Percentiles rank a stretch among this genome's conserved stretches.
Evolutionary conservation across 2,329 filamentous ascomycete species (phyloP).

Genomic region (Ceratocystis alfenasii): DNA sequence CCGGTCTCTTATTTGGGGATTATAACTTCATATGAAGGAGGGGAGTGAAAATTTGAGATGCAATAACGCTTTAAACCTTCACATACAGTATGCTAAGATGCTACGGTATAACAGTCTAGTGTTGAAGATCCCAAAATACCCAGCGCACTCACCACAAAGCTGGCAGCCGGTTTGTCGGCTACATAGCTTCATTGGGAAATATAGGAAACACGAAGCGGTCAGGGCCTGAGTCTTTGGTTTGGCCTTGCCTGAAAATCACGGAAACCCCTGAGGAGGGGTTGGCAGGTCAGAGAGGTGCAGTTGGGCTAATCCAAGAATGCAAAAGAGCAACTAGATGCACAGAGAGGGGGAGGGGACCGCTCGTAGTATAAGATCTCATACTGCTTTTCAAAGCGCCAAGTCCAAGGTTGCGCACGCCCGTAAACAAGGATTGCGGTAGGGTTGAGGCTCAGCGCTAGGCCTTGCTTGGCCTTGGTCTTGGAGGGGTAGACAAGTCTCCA

Average conservation of each 20-base stretch:
- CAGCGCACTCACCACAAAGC: neutral
- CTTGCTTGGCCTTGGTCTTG: neutral
- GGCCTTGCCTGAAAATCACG: neutral
- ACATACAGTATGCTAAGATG: neutral
- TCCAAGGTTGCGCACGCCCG: conserved; percentile 9
- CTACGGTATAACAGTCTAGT: neutral
- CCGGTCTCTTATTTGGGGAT: too few species aligned
- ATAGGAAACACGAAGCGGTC: conserved; percentile 12
- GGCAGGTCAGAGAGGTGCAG: neutral
- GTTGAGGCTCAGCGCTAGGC: conserved; percentile 16
- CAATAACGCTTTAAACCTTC: neutral
- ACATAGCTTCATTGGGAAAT: neutral
- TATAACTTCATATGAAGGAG: neutral
- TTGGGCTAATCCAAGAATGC: too few species aligned
- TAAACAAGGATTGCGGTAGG: conserved; percentile 6
- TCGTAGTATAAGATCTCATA: too few species aligned
- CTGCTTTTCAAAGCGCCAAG: conserved; percentile 9
- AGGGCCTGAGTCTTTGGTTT: neutral
- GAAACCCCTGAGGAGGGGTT: neutral
- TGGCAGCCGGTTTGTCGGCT: neutral
- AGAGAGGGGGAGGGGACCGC: neutral
- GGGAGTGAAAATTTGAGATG: neutral
- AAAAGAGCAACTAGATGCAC: neutral
- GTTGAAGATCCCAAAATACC: neutral
- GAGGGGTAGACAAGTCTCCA: conserved; percentile 5